Base-by-base conservation (phyloP, 441 rosid genomes). In the Adansonia rubrostipa region DNA sequence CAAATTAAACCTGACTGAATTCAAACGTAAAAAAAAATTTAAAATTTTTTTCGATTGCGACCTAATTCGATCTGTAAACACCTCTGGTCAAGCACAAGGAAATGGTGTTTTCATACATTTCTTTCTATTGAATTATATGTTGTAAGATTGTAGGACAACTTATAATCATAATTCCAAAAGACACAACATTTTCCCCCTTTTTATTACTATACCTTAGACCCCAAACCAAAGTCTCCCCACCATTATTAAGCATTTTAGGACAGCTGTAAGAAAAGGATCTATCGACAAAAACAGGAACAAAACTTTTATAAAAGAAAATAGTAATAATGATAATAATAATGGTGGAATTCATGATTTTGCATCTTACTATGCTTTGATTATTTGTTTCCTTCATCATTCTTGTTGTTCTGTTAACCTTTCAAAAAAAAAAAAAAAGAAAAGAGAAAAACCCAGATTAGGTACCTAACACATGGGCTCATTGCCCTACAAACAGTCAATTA, bases 401-500 rank as follows among this genome's bases (percentile, higher is more conserved):
- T 42, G 6, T 5, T 17, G 15, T 4, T 67, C 3, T 9, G 36
- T 72, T 3, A 56, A 19, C 1, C 48, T 71, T 71, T 1, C 10
- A 2, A 3, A 44, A 0, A 8, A 20, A 20, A 11, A 56, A 56
- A 17, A 15, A 56, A 56, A 17, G 17, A 57, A 24, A 24, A 24
- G 28, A 24, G 28, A 24, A 24, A 24, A 24, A 2, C 60, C 70
- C 64, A 60, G 50, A 54, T 71, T 69, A 58, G 13, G 13, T 8
- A 74, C 84, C 78, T 24, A 72, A 69, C 88, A 83, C 86, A 78
- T 83, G 88, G 76, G 75, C 6, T n/a, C 78, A 6, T 66, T 50
- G 75, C 65, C 86, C 85, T 80, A 77, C 85, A 78, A 36, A 24
- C 78, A 78, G 78, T 42, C 85, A 82, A 82, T 86, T 58, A 86